Percentiles rank a stretch among this genome's conserved stretches.
Evolutionary conservation across 1,284 basidiomycete species (phyloP).

Genomic region (Ceratobasidium sp.): DNA sequence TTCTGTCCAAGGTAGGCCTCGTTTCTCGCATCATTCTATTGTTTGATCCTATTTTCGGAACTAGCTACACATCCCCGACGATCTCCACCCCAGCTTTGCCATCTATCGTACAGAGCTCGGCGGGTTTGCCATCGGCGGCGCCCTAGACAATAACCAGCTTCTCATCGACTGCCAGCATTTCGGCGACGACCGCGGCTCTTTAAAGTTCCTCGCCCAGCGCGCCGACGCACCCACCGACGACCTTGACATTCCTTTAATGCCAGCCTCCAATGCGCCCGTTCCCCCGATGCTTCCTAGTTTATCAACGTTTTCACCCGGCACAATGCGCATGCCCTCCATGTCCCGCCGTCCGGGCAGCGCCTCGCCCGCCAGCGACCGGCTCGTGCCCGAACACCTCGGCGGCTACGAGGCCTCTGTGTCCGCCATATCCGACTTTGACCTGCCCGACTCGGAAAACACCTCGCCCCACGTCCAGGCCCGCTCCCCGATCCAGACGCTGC

Average conservation of each 20-base stretch:
- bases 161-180: slow-evolving; percentile 75
- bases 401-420: slow-evolving; percentile 75
- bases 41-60: slow-evolving; percentile 20
- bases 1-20: slow-evolving; percentile 77
- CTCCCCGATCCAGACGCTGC: slow-evolving; percentile 19
- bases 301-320: slow-evolving; percentile 25
- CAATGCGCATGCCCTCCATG: slow-evolving; percentile 35
- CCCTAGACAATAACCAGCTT: slow-evolving; percentile 73
- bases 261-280: slow-evolving; percentile 22
- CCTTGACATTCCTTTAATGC: slow-evolving; percentile 4
- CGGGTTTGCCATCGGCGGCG: slow-evolving; percentile 72
- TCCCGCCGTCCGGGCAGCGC: slow-evolving; percentile 63
- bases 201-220: slow-evolving; percentile 80
- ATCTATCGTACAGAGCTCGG: slow-evolving; percentile 89
- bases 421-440: slow-evolving; percentile 68
- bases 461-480: slow-evolving; percentile 48
- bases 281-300: slow-evolving; percentile 26
- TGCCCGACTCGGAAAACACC: slow-evolving; percentile 60
- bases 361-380: slow-evolving; percentile 73
- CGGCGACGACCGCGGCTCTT: slow-evolving; percentile 77
- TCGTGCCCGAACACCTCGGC: slow-evolving; percentile 59
- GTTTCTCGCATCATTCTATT: slow-evolving; percentile 6
- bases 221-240: slow-evolving; percentile 19
- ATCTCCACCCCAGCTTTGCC: slow-evolving; percentile 78
- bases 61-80: slow-evolving; percentile 84